Conservation (phyloP, 2,329 filamentous ascomycete genomes). For the Dactylellina leptospora region DNA sequence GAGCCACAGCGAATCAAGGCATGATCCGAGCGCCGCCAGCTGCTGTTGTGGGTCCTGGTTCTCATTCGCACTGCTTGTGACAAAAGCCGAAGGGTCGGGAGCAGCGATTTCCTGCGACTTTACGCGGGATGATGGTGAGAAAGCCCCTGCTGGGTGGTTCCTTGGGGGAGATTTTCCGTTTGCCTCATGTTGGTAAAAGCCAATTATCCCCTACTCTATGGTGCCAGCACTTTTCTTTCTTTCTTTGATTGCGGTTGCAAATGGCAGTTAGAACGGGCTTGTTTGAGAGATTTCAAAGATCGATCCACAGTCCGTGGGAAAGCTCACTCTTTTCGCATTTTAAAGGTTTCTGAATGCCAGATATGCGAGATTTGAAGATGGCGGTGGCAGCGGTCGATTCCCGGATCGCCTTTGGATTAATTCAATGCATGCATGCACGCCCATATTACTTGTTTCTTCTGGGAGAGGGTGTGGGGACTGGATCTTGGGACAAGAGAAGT, state of each 20-base stretch:
- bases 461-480: background rate
- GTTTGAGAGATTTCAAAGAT: background rate
- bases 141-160: constrained; percentile 19
- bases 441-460: background rate
- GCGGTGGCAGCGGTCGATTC: background rate
- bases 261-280: constrained; percentile 17
- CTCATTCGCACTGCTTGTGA: constrained; percentile 31
- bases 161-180: constrained; percentile 30
- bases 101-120: constrained; percentile 43
- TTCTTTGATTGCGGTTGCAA: constrained; percentile 13
- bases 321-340: no score
- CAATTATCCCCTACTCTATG: constrained; percentile 10
- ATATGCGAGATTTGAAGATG: constrained; percentile 1
- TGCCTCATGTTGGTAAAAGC: constrained; percentile 28
- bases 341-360: constrained; percentile 1
- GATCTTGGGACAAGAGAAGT: background rate
- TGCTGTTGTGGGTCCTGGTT: constrained; percentile 31
- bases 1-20: constrained; percentile 36
- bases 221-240: background rate
- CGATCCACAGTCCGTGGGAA: no score
- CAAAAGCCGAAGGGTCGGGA: constrained; percentile 24
- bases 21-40: constrained; percentile 16
- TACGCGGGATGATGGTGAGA: constrained; percentile 41
- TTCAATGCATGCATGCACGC: background rate
- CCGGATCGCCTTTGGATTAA: background rate